These are phyloP conservation scores for Ceratocystis smalleyi DNA, from an alignment of 2,329 filamentous ascomycete genomes.

Conservation along the genomic window DNA sequence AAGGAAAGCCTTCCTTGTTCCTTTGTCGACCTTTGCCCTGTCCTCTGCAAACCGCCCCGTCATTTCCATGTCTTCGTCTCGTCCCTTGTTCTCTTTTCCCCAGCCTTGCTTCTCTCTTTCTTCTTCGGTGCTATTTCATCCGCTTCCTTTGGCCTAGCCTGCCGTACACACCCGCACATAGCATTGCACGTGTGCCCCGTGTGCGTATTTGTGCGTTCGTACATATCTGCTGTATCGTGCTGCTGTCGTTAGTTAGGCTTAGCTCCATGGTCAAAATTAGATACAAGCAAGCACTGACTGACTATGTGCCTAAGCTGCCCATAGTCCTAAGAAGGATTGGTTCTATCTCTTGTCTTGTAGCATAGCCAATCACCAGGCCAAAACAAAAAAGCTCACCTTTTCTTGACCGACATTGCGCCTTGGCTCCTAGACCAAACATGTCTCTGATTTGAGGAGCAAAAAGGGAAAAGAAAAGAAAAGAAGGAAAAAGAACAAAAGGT, in stretches of 20 bases:
- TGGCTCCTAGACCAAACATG: neutral
- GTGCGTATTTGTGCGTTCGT: neutral
- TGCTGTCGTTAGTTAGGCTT: neutral
- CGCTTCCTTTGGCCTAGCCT: neutral
- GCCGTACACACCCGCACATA: neutral
- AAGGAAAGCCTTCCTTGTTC: neutral
- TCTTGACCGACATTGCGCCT: conserved; percentile 3
- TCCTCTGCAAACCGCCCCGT: neutral
- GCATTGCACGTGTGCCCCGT: neutral
- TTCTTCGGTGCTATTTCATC: neutral
- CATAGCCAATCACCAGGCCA: neutral
- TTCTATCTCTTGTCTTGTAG: neutral
- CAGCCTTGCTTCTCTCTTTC: neutral
- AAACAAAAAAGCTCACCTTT: neutral
- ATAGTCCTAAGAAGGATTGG: conserved; percentile 2
- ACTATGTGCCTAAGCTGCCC: neutral
- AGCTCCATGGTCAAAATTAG: conserved; percentile 1
- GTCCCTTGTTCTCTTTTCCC: neutral
- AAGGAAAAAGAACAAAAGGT: neutral
- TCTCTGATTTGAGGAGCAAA: neutral
- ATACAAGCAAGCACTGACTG: neutral
- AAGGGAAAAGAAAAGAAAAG: neutral
- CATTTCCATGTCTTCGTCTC: neutral
- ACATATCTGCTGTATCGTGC: too few species aligned
- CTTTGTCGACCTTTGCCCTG: neutral